Evolutionary conservation across 2,329 filamentous ascomycete genomes (phyloP).

Genomic region (Scleromitrula shiraiana): DNA sequence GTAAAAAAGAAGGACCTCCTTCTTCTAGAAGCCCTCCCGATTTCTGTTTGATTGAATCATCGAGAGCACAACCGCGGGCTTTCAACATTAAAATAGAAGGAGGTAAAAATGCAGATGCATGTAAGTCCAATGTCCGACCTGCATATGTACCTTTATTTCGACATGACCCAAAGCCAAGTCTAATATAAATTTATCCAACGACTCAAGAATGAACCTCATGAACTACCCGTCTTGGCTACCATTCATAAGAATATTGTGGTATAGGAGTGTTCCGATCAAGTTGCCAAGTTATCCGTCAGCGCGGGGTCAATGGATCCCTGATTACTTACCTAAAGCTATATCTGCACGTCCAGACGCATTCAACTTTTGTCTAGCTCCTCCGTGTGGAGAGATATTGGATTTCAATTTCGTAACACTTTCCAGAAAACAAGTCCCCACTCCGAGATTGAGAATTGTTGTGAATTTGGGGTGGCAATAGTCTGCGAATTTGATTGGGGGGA

Average conservation of each 20-base stretch:
- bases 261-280: not conserved
- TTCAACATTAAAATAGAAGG: not conserved
- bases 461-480: not conserved
- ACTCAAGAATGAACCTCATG: too few species aligned
- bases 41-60: not conserved
- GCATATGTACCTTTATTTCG: not conserved
- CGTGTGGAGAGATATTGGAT: not conserved
- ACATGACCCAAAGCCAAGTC: conserved; percentile 6
- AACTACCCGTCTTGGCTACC: conserved; percentile 4
- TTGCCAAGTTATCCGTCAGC: not conserved
- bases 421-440: not conserved
- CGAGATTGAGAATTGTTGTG: not conserved
- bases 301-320: not conserved
- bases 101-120: not conserved
- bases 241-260: not conserved
- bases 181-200: conserved; percentile 4
- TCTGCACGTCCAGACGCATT: conserved; percentile 3
- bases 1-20: conserved; percentile 4
- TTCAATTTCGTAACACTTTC: conserved; percentile 1
- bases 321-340: not conserved
- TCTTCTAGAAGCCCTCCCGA: conserved; percentile 5
- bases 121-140: not conserved
- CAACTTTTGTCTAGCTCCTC: conserved; percentile 7
- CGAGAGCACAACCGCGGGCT: not conserved
- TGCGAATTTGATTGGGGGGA: not conserved